Evolutionary conservation across 2,329 filamentous ascomycete genomes (phyloP).

Genomic region (Colletotrichum sp.): DNA sequence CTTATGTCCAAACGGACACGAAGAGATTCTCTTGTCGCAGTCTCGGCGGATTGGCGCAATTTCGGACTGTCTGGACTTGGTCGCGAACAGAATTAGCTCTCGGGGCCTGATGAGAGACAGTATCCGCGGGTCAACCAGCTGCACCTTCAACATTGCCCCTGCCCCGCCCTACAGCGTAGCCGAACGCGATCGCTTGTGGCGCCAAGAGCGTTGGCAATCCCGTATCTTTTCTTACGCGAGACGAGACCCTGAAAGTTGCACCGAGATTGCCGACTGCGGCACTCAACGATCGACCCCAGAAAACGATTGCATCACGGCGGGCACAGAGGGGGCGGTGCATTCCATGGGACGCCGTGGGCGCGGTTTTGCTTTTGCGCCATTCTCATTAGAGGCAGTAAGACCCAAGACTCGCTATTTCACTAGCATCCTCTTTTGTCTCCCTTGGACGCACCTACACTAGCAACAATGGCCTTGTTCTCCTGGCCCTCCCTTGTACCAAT

Average conservation of each 20-base stretch:
- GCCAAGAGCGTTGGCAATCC: conserved; percentile 1
- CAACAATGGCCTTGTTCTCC: not conserved
- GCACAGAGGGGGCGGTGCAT: not conserved
- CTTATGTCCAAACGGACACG: not conserved
- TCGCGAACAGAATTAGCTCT: not conserved
- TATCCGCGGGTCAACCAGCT: not conserved
- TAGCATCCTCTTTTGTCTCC: not conserved
- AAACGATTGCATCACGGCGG: not conserved
- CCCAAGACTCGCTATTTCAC: not conserved
- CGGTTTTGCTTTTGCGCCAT: not conserved
- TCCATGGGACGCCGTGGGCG: not conserved
- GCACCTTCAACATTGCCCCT: not conserved
- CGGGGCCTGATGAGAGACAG: not conserved
- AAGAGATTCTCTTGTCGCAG: not conserved
- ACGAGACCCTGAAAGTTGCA: not conserved
- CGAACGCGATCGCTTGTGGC: not conserved
- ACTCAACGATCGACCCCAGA: not conserved
- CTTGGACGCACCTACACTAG: not conserved
- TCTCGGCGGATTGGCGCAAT: conserved; percentile 4
- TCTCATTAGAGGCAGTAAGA: not conserved
- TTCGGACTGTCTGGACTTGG: not conserved
- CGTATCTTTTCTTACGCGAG: not conserved
- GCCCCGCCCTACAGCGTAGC: not conserved
- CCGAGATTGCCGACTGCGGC: not conserved
- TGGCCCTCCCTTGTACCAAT: conserved; percentile 1